phyloP scores from a whole-genome alignment of 495 filamentous ascomycete species.

The Lepidopterella palustris region DNA sequence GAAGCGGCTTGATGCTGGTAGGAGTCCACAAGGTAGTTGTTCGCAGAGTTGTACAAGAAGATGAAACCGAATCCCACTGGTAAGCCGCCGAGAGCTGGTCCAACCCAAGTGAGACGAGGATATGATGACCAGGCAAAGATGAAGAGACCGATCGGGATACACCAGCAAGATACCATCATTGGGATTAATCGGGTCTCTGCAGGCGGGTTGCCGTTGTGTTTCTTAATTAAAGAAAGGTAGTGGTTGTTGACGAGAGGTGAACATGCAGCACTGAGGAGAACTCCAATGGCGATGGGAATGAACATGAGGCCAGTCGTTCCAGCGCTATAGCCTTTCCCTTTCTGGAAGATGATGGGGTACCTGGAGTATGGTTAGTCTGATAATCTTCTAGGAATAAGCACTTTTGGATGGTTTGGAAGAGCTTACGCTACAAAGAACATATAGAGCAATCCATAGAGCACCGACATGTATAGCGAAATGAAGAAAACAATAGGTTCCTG shows the following conservation, averaged over 20 bases:
- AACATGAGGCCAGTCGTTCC: conserved; percentile 76
- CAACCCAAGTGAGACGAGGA: conserved; percentile 57
- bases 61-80: conserved; percentile 81
- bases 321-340: conserved; percentile 65
- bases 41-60: conserved; percentile 77
- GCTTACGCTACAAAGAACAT: conserved; percentile 70
- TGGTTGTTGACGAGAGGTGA: conserved; percentile 68
- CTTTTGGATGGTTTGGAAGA: neutral
- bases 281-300: conserved; percentile 64
- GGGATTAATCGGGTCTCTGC: conserved; percentile 71
- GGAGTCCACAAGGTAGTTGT: conserved; percentile 77
- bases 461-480: conserved; percentile 70
- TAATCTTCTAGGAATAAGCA: neutral
- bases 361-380: conserved; percentile 34
- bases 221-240: conserved; percentile 56
- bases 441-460: conserved; percentile 71
- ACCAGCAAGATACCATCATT: conserved; percentile 82
- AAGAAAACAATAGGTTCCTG: conserved; percentile 72
- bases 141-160: conserved; percentile 68
- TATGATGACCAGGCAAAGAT: conserved; percentile 83
- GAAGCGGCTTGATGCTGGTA: conserved; percentile 83
- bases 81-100: conserved; percentile 64
- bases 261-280: conserved; percentile 57
- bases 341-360: conserved; percentile 72
- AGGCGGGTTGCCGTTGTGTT: conserved; percentile 62